A percentile compares a stretch with the other conserved stretches of the same genome.
These are phyloP conservation scores for Starmerella bombicola DNA, from an alignment of 805 yeast genomes.

Conservation along the genomic window DNA sequence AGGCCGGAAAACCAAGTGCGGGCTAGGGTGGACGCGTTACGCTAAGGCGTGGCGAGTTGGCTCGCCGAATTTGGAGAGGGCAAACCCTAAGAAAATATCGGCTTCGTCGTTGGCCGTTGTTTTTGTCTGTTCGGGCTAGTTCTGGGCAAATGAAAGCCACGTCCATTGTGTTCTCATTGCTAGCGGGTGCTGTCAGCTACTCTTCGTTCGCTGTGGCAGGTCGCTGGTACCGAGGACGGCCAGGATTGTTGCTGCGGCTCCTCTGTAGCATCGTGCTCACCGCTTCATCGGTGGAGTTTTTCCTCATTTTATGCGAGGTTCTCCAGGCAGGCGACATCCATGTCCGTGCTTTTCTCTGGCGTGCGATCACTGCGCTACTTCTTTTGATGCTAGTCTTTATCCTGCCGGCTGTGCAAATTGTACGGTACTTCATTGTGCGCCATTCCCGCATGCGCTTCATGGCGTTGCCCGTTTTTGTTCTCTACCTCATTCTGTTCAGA, in stretches of 20 bases:
- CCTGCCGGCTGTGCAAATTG: slow-evolving; percentile 18
- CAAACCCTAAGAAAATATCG: too few species aligned
- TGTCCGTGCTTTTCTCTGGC: slow-evolving; percentile 19
- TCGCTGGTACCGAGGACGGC: slow-evolving; percentile 1
- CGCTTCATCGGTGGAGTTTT: slow-evolving; percentile 4
- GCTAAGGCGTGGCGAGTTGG: too few species aligned
- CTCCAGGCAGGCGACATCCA: slow-evolving; percentile 18
- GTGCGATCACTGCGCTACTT: slow-evolving; percentile 21
- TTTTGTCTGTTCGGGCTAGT: too few species aligned
- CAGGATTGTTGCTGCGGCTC: not conserved
- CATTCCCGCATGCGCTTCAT: slow-evolving; percentile 18
- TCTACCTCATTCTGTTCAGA: slow-evolving; percentile 23
- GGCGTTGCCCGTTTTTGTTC: slow-evolving; percentile 24
- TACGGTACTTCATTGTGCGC: slow-evolving; percentile 8
- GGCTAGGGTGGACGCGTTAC: too few species aligned
- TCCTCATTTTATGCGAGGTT: slow-evolving; percentile 32
- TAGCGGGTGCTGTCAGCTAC: not conserved
- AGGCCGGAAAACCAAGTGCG: too few species aligned
- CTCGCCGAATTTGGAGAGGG: too few species aligned
- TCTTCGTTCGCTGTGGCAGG: slow-evolving; percentile 5
- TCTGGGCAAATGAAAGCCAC: not conserved
- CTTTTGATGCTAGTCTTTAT: slow-evolving; percentile 18
- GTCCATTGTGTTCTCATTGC: not conserved
- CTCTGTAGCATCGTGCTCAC: slow-evolving; percentile 2
- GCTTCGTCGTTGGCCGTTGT: too few species aligned